Base-by-base conservation (phyloP, 106 monocot species). In the Agapanthus africanus region DNA sequence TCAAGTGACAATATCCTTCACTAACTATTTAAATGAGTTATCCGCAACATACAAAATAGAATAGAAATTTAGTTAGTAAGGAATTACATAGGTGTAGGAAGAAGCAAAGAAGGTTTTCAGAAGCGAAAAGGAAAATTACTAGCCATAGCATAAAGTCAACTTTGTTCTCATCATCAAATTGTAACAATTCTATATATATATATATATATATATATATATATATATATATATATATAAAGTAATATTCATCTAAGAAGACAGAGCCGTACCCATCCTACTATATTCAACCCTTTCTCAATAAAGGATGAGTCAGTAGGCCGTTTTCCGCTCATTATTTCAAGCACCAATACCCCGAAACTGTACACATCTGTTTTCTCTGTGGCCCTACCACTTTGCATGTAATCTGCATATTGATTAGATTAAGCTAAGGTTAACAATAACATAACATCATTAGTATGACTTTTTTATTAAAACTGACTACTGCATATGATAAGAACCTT, bases 371-470 rank as follows among this genome's bases (percentile, higher is more conserved):
- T 85, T 65, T 91, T 95, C 62, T 91, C 95, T 28, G 91, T 95
- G 64, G 95, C 95, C 57, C 95, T 74, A 28, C 95, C 95, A 76
- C 88, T 91, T 69, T 95, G 95, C 95, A 95, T 95, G 70, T 95
- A 95, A 64, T 95, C 95, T 95, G 81, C 68, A 77, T 35, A 46
- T 65, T 40, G 36, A 64, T 63, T 16, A 73, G 19, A 60, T 30
- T 35, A 8, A 23, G 26, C 19, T 56, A 49, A 23, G 30, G 21
- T 39, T 39, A 57, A 36, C 19, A 36, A 36, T 35, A 35, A 8
- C 32, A 61, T 34, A 1, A 61, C 1, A 6, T n/a, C 6, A 4
- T 40, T 65, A 15, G 40, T 40, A 65, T 36, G 26, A 65, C 9
- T 65, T 36, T 36, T 35, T 37, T 65, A 65, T 40, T 61, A 19